phyloP scores from a whole-genome alignment of 2,329 filamentous ascomycete genomes.

The Cladophialophora psammophila region DNA sequence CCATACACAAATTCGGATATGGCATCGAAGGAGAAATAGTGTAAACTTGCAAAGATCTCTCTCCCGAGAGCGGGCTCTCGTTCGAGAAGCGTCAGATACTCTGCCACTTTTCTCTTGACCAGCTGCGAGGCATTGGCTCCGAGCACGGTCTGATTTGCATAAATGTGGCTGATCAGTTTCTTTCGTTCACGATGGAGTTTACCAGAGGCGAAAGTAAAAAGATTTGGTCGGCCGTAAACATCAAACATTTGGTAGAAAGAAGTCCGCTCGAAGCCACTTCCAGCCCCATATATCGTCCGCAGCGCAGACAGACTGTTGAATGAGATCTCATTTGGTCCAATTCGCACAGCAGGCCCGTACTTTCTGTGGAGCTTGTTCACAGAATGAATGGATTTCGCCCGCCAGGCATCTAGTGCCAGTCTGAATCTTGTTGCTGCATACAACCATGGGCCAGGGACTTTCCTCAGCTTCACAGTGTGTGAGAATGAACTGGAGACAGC shows the following conservation, averaged over 20 bases:
- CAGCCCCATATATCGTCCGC: conserved; percentile 63
- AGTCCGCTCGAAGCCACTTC: conserved; percentile 59
- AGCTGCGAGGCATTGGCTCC: conserved; percentile 44
- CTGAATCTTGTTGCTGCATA: conserved; percentile 34
- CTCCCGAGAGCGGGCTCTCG: conserved; percentile 44
- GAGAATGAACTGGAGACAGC: conserved; percentile 7
- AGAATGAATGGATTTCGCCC: conserved; percentile 31
- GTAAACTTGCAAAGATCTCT: conserved; percentile 59
- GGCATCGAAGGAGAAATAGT: conserved; percentile 62
- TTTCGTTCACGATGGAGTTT: conserved; percentile 59
- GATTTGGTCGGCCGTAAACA: conserved; percentile 50
- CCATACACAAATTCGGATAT: conserved; percentile 63
- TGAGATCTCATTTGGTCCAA: conserved; percentile 57
- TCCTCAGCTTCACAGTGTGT: conserved; percentile 27
- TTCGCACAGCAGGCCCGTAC: conserved; percentile 58
- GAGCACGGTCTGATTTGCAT: conserved; percentile 60
- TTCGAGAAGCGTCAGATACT: conserved; percentile 54
- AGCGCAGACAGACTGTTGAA: conserved; percentile 56
- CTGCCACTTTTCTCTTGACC: conserved; percentile 51
- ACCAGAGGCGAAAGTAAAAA: conserved; percentile 59
- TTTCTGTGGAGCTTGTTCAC: conserved; percentile 51
- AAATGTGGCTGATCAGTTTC: conserved; percentile 57
- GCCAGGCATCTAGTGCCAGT: conserved; percentile 37
- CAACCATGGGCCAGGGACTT: conserved; percentile 35
- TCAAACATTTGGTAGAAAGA: conserved; percentile 65